Evolutionary conservation across 2,329 filamentous ascomycete genomes (phyloP), one percentile per base, ranked within the genome.

Genomic region (Fusarium sp.): DNA sequence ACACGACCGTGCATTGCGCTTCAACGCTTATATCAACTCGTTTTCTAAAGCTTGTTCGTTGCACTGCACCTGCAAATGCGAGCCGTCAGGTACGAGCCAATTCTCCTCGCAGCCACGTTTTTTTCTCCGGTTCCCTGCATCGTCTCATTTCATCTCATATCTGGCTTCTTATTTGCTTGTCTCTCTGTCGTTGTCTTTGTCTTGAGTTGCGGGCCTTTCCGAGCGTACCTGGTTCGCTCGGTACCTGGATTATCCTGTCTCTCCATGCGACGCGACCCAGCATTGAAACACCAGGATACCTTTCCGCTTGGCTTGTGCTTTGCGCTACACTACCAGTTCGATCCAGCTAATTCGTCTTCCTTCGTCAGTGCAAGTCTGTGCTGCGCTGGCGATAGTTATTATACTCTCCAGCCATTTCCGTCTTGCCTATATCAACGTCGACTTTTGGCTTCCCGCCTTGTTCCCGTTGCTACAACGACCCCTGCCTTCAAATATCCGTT

Each of bases 231-330:
- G 64, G 58, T 62, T 45, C 29, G 58, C 57, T 33, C 18, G 27
- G 52, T 45, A 56, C 38, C 52, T 56, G 52, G 66, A 73, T 76
- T 66, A 72, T 75, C 75, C 75, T 72, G 64, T 66, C 69, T 70
- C 52, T 67, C 65, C 66, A 69, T 69, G 65, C 66, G 45, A 69
- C 63, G 63, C 56, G 63, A 62, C 69, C 63, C 64, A 60, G 66
- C 66, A 68, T 62, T 72, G 69, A 76, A 77, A 76, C 75, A 74
- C 72, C 68, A 71, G 75, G 75, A 77, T 60, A 70, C 74, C 75
- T 58, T 52, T 63, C 33, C 23, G 33, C 39, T 48, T 69, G 66
- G 57, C 63, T 61, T 70, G 61, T 62, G 75, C 69, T 41, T 66
- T 66, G 62, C 73, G 46, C 44, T 66, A 46, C 66, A 64, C 39